Percentiles rank a stretch among this genome's conserved stretches.
Conservation (phyloP, 805 yeast species). For the Hyphopichia homilentoma region DNA sequence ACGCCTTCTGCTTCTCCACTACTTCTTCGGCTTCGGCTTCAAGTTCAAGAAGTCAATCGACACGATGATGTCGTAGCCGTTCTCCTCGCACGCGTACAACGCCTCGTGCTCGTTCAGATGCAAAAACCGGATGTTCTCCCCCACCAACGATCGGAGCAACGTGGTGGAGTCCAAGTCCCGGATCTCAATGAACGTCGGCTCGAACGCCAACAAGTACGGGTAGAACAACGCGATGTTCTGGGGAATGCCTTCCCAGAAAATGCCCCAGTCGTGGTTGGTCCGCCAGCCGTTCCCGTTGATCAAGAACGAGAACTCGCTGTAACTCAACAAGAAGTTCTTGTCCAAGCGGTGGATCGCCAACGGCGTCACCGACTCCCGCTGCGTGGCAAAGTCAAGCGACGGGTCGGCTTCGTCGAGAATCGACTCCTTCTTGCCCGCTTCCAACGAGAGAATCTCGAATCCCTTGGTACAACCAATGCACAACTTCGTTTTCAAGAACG, state of each 20-base stretch:
- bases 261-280: slow-evolving; percentile 87
- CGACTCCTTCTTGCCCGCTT: slow-evolving; percentile 81
- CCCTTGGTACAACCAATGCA: slow-evolving; percentile 97
- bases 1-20: too few species aligned
- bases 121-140: slow-evolving; percentile 84
- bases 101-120: slow-evolving; percentile 93
- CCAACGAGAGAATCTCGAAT: slow-evolving; percentile 87
- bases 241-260: slow-evolving; percentile 96
- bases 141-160: slow-evolving; percentile 80
- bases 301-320: slow-evolving; percentile 90
- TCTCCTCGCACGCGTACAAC: slow-evolving; percentile 85
- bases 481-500: slow-evolving; percentile 80
- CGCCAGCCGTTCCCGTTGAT: slow-evolving; percentile 97
- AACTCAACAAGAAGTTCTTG: slow-evolving; percentile 81
- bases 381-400: slow-evolving; percentile 88
- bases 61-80: slow-evolving; percentile 89
- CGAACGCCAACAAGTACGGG: slow-evolving; percentile 91
- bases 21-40: slow-evolving; percentile 31
- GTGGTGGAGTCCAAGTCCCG: slow-evolving; percentile 88
- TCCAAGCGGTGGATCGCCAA: slow-evolving; percentile 88
- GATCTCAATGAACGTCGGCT: slow-evolving; percentile 84
- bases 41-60: slow-evolving; percentile 83
- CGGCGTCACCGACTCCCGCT: slow-evolving; percentile 75
- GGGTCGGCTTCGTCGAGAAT: slow-evolving; percentile 98
- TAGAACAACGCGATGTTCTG: slow-evolving; percentile 90